Evolutionary conservation across 768 basidiomycete species (phyloP), one percentile per base, ranked within the genome.

Genomic region (Kwoniella mangroviensis): DNA sequence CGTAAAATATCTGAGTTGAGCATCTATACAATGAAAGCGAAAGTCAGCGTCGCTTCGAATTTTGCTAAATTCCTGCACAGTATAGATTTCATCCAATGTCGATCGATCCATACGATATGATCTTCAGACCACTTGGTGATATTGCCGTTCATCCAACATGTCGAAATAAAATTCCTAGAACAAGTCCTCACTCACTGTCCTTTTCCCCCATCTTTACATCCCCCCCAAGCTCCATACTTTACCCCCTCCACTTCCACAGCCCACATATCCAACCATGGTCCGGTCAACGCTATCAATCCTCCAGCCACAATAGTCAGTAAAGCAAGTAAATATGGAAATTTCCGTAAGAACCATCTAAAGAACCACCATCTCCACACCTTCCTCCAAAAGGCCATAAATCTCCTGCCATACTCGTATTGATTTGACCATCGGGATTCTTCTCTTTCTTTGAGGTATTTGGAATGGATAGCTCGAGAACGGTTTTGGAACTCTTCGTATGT

Each of bases 201-300:
- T 53, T 26, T 41, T 10, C 53, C 53, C 6, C 53, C 17, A 59
- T 63, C 53, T 49, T 57, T n/a, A 59, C 66, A 68, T n/a, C 41
- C 28, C 45, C 70, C 69, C 55, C 58, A 65, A 21, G 54, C 66
- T 1, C 70, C 70, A 67, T 56, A 72, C 28, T 34, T 53, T 13
- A 19, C 41, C 24, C 40, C 51, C 2, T 41, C 54, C 2, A 51
- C 28, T 19, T 72, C 19, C 13, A 67, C 24, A n/a, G 55, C 42
- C 60, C 61, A 72, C 19, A 67, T 21, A 6, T 62, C 62, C 55
- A 65, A 1, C 26, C 52, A 9, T 9, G 66, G 60, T 21, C 70
- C 70, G 4, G 65, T 67, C 12, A 54, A 7, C 15, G 52, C 70
- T 11, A 72, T 34, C 43, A 49, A 40, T 19, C 43, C 41, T n/a